Evolutionary conservation across 306 rosid genomes (phyloP), one percentile per base, ranked within the genome.

Genomic region (Cicer bijugum): DNA sequence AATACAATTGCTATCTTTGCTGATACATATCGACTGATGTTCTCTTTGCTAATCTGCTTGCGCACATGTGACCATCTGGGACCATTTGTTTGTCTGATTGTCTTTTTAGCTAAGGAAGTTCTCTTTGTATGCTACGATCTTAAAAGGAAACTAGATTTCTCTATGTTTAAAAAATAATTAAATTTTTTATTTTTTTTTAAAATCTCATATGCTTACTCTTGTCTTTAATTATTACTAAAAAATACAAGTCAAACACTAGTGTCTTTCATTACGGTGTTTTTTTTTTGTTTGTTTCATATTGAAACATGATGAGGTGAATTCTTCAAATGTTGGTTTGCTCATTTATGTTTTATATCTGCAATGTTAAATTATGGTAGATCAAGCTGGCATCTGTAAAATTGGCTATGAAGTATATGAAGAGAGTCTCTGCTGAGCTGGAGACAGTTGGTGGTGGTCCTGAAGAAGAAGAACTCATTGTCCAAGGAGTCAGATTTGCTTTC

Each of bases 351-450:
- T 51, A 74, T 60, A 79, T 47, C 58, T 40, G 58, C 71, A 67
- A 80, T 23, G 9, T 78, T 74, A 66, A 65, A 57, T 42, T 74
- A 64, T 75, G 56, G 19, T 87, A 95, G 99, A 91, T 90, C 74
- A 95, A 95, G 92, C 86, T 95, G 89, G 97, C 92, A 73, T 95
- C 97, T 0, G 97, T 91, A 51, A 95, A 91, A 74, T 79, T 95
- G 84, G 97, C 99, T 56, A 85, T 90, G 97, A 95, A 91, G 88
- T 95, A 86, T 82, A 90, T 95, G 97, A 91, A 85, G 78, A 91
- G 97, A 75, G 97, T 91, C 35, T 95, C 97, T 11, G 97, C 97
- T 0, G 99, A 88, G 88, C 99, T 95, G 2, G 99, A 91, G 75
- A 71, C 84, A n/a, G 93, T 79, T 12, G 96, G 88, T 1, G 87